phyloP scores from a whole-genome alignment of 345 rosid species.

The Arabis alpina region DNA sequence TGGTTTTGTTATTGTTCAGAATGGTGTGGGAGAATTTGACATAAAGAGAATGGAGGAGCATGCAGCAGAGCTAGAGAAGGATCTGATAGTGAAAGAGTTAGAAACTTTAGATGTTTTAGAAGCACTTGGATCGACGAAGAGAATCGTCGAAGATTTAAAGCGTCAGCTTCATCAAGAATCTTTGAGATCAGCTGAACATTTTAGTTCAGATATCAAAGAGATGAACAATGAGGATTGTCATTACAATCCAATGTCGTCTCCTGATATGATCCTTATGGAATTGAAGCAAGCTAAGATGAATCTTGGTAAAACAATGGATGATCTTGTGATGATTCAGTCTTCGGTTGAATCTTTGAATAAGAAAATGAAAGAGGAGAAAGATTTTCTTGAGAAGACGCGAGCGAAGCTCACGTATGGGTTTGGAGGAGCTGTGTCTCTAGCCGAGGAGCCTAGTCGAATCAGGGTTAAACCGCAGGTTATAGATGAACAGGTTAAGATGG shows the following conservation, averaged over 20 bases:
- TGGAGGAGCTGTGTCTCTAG: slow-evolving; percentile 55
- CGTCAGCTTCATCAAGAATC: slow-evolving; percentile 85
- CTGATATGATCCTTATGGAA: slow-evolving; percentile 78
- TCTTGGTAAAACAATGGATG: slow-evolving; percentile 85
- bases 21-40: slow-evolving; percentile 66
- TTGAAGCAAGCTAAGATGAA: slow-evolving; percentile 85
- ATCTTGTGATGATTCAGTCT: slow-evolving; percentile 77
- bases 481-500: slow-evolving; percentile 52
- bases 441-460: slow-evolving; percentile 57
- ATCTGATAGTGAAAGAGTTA: slow-evolving; percentile 88
- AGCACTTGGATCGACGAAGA: slow-evolving; percentile 84
- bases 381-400: slow-evolving; percentile 62
- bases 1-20: slow-evolving; percentile 38
- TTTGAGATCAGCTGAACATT: slow-evolving; percentile 56
- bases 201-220: slow-evolving; percentile 57
- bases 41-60: slow-evolving; percentile 92
- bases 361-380: slow-evolving; percentile 83
- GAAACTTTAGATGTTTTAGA: slow-evolving; percentile 92
- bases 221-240: slow-evolving; percentile 56
- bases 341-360: slow-evolving; percentile 77
- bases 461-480: slow-evolving; percentile 45
- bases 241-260: slow-evolving; percentile 56
- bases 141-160: slow-evolving; percentile 86
- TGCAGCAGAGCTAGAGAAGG: slow-evolving; percentile 85
- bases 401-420: slow-evolving; percentile 67